Base-by-base conservation (phyloP, 306 rosid species). In the Cicer pinnatifidum region DNA sequence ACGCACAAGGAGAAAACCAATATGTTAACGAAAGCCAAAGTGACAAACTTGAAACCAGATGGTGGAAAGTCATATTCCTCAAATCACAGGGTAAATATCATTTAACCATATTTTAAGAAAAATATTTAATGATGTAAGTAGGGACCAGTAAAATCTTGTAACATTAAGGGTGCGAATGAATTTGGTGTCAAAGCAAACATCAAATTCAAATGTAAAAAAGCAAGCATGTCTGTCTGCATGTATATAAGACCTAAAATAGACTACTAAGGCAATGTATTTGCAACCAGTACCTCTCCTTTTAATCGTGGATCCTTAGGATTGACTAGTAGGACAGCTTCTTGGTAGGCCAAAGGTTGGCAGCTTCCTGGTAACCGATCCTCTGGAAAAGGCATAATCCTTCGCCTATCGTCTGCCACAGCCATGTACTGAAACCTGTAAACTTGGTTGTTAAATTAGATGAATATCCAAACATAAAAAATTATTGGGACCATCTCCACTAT, bases 361-460 rank as follows among this genome's bases (percentile, higher is more conserved):
- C 93, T 84, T 9, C 80, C 87, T 0, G 88, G 85, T 11, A 71
- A 79, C 38, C 97, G 90, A 62, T 93, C 98, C 12, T 93, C 98
- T 0, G 98, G 98, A 72, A 79, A 87, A 15, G 98, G 97, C 97
- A 93, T 86, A 84, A 50, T 73, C 77, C 97, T 86, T 66, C 53
- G 91, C 69, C 93, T 86, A 74, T 89, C 72, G 86, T 93, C 98
- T 28, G 91, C 98, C 78, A 89, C 15, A 75, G 92, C 97, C 98
- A 93, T 93, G 80, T 91, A 91, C 13, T 85, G 91, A 80, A 91
- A 93, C 96, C 98, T 86, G 76, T 40, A 86, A 56, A 68, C 63
- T 76, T 75, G 67, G 66, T 78, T 56, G 87, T 83, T 54, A 83
- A 80, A 75, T 15, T 19, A 35, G 82, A 72, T 67, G 77, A 70